Conservation (phyloP, 108 stramenopile genomes). For the Schizochytrium sp. region DNA sequence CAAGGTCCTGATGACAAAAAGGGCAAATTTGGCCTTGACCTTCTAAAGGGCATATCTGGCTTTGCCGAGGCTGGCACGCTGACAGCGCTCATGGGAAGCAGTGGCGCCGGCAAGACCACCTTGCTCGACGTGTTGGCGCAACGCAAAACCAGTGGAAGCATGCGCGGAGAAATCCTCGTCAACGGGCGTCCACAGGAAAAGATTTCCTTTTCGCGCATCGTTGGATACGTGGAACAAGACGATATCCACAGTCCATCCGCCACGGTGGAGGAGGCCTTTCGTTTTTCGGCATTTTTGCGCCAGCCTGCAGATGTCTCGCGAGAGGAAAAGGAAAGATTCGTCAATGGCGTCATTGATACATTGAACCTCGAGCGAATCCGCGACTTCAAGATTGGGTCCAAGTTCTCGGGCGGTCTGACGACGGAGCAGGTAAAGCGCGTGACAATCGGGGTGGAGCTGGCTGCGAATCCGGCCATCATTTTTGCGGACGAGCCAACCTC, state of each 20-base stretch:
- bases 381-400: conserved; percentile 14
- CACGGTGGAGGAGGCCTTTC: conserved; percentile 71
- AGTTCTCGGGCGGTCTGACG: conserved; percentile 42
- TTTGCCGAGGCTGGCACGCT: neutral
- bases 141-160: conserved; percentile 40
- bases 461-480: conserved; percentile 54
- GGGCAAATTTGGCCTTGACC: neutral
- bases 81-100: conserved; percentile 2
- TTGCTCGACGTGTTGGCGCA: conserved; percentile 60
- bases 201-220: conserved; percentile 12
- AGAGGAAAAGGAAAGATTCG: neutral
- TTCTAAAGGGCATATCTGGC: neutral
- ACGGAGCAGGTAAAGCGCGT: conserved; percentile 62
- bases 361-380: conserved; percentile 12
- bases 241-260: conserved; percentile 68
- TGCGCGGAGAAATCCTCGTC: neutral
- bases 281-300: conserved; percentile 71
- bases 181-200: neutral
- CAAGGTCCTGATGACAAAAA: neutral
- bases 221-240: conserved; percentile 82
- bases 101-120: conserved; percentile 9
- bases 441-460: conserved; percentile 71
- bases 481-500: conserved; percentile 76
- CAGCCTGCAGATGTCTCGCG: neutral
- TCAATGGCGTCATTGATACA: neutral